These are phyloP conservation scores for Calophaca sinica DNA, from an alignment of 306 rosid genomes.

Conservation along the genomic window DNA sequence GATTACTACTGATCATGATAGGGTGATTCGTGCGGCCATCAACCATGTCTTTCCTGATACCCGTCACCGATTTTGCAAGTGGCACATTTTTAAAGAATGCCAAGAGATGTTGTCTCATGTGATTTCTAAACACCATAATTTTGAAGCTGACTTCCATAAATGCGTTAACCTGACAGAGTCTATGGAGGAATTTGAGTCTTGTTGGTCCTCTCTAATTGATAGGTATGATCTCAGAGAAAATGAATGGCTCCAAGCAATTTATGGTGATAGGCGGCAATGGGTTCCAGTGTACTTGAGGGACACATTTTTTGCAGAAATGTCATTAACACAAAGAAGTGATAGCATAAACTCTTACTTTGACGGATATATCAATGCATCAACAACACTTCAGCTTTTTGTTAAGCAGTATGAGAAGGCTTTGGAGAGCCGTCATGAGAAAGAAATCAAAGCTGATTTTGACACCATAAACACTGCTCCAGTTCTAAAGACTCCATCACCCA, in stretches of 20 bases:
- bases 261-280: conserved; percentile 49
- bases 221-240: conserved; percentile 43
- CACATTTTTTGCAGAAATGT: conserved; percentile 51
- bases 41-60: conserved; percentile 46
- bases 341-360: conserved; percentile 53
- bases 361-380: conserved; percentile 53
- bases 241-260: conserved; percentile 48
- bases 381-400: conserved; percentile 49
- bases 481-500: conserved; percentile 52
- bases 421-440: conserved; percentile 51
- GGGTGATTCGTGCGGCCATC: conserved; percentile 51
- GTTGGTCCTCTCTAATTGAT: conserved; percentile 48
- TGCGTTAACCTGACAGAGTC: conserved; percentile 50
- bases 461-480: conserved; percentile 46
- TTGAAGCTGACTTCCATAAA: conserved; percentile 50
- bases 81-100: conserved; percentile 53
- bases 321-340: conserved; percentile 52
- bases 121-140: conserved; percentile 42
- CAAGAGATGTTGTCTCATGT: conserved; percentile 51
- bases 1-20: conserved; percentile 52
- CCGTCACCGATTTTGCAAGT: conserved; percentile 52
- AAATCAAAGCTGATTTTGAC: conserved; percentile 52
- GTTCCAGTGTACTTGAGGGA: conserved; percentile 53
- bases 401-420: conserved; percentile 51
- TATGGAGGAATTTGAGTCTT: conserved; percentile 47